Base-by-base conservation (phyloP, 2,329 filamentous ascomycete genomes). In the Acrocalymma vagum region DNA sequence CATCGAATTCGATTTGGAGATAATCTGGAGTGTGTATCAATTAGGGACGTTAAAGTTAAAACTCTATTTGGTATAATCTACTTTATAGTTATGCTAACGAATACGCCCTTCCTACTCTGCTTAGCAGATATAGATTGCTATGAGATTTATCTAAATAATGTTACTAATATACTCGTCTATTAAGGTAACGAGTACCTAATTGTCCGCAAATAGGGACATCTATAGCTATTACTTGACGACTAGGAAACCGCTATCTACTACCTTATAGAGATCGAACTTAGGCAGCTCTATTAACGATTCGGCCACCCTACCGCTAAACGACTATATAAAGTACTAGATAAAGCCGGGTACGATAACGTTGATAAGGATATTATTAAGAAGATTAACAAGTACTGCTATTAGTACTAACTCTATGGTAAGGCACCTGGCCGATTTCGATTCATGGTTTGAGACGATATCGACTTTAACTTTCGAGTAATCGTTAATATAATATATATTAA, bases 131-230 rank as follows among this genome's bases (percentile, higher is more conserved):
- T n/a, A n/a, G n/a, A n/a, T n/a, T n/a, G n/a, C n/a, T n/a, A n/a
- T n/a, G n/a, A n/a, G n/a, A n/a, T 25, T 25, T 25, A 25, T n/a
- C n/a, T 25, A 9, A 25, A 29, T 14, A 29, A 29, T 29, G 8
- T 15, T 15, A 29, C 8, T 8, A 15, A 29, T 14, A 8, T 10
- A 8, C 27, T 29, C 9, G 14, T 29, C 9, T 14, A 29, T 10
- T 9, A 14, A 9, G 9, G 15, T 8, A 15, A 9, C 9, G 15
- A 9, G 9, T 9, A 10, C 15, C 33, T 24, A 6, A 24, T 36
- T n/a, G 20, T 36, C 4, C 33, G 33, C 21, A 36, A 36, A 27
- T 36, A 24, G 33, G 33, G 33, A 36, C 33, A 36, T 14, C 33
- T 24, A 9, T 36, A 24, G 33, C n/a, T 36, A 7, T 24, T n/a